Evolutionary conservation across 208 protist genomes (phyloP).

Genomic region (Acanthamoeba healyi): DNA sequence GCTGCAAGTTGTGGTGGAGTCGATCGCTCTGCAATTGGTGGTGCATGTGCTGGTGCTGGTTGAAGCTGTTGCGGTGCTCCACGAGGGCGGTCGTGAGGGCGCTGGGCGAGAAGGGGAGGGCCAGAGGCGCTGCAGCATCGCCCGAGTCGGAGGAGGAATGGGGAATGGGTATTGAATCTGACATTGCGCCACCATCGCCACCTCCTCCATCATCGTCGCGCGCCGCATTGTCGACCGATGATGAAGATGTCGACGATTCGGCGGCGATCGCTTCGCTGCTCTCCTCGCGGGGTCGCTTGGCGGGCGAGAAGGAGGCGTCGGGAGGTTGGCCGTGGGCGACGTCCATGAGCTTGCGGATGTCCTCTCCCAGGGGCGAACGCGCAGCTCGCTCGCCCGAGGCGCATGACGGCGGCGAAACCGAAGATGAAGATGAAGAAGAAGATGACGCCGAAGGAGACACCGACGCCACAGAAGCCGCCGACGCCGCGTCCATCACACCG

Average conservation of each 20-base stretch:
- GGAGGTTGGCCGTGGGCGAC: not conserved
- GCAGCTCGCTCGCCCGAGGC: not conserved
- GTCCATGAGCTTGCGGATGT: conserved; percentile 9
- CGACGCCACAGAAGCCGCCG: no score
- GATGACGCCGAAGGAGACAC: no score
- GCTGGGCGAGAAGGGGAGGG: not conserved
- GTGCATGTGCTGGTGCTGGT: conserved; percentile 10
- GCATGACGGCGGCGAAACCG: no score
- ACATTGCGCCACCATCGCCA: not conserved
- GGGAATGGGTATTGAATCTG: conserved; percentile 1
- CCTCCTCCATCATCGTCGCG: not conserved
- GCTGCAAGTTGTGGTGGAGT: not conserved
- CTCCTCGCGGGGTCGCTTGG: not conserved
- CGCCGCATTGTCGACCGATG: no score
- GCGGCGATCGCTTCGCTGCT: not conserved
- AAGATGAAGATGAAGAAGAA: no score
- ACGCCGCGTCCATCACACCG: no score
- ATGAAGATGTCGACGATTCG: not conserved
- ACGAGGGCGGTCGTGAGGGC: conserved; percentile 11
- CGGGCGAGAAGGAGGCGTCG: conserved; percentile 2
- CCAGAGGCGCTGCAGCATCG: not conserved
- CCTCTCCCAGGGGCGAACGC: not conserved
- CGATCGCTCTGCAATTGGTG: not conserved
- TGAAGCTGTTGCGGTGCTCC: conserved; percentile 12
- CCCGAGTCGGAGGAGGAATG: not conserved